phyloP scores from a whole-genome alignment of 192 early-diverging fungal species.

The Rhizoclosmatium sp. region DNA sequence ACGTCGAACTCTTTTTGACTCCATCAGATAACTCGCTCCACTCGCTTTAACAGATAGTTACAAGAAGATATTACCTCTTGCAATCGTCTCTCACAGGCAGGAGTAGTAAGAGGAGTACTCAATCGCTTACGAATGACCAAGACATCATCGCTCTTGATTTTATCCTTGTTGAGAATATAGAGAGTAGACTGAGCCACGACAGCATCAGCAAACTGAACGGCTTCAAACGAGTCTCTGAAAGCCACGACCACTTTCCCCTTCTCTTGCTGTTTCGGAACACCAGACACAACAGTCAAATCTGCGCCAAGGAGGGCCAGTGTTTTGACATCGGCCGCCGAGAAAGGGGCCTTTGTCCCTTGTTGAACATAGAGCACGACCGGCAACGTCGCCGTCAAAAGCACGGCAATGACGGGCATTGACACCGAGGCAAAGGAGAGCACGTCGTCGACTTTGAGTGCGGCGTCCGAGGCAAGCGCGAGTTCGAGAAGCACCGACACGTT shows the following conservation, averaged over 20 bases:
- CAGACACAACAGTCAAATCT: background rate
- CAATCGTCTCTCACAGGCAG: background rate
- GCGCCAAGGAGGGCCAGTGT: background rate
- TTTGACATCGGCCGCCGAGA: background rate
- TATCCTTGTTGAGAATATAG: background rate
- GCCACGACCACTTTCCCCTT: background rate
- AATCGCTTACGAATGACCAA: constrained; percentile 9
- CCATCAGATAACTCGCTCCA: too few relatives aligned
- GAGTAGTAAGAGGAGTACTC: constrained; percentile 4
- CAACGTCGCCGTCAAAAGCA: background rate
- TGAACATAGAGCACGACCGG: background rate
- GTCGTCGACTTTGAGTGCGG: background rate
- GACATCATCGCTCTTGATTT: background rate
- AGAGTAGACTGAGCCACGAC: background rate
- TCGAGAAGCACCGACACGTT: constrained; percentile 8
- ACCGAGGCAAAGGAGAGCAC: background rate
- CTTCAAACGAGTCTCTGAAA: background rate
- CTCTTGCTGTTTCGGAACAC: background rate
- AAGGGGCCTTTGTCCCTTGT: background rate
- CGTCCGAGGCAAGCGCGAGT: background rate
- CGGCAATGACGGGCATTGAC: background rate
- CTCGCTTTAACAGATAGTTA: too few relatives aligned
- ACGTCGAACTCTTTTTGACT: too few relatives aligned
- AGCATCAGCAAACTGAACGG: background rate
- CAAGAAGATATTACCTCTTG: background rate